Evolutionary conservation across 192 early-diverging fungal species (phyloP).

Genomic region (Haplosporangium gracile): DNA sequence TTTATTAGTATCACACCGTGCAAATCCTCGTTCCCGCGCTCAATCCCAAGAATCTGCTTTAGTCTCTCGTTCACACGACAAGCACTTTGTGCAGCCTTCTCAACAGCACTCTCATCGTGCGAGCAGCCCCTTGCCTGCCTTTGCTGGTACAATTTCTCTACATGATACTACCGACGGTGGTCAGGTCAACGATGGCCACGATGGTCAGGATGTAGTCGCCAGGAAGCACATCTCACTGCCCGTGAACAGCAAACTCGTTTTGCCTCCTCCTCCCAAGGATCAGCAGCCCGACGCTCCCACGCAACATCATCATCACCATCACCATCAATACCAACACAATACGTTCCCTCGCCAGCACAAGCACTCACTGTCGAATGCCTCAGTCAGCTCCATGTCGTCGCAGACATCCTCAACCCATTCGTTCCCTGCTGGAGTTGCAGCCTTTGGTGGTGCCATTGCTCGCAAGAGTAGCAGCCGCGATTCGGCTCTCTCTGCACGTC

Average conservation of each 20-base stretch:
- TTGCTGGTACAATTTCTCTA: neutral
- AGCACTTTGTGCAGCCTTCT: neutral
- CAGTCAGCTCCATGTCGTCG: slow-evolving; percentile 28
- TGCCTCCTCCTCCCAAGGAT: slow-evolving; percentile 25
- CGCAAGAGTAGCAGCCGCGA: slow-evolving; percentile 22
- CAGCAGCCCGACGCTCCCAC: slow-evolving; percentile 25
- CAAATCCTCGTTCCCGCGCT: slow-evolving; percentile 25
- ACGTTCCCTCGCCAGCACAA: slow-evolving; percentile 25
- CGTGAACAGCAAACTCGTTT: neutral
- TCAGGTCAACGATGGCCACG: neutral
- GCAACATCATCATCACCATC: slow-evolving; percentile 8
- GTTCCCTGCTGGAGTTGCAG: neutral
- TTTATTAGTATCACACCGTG: slow-evolving; percentile 14
- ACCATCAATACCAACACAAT: slow-evolving; percentile 2
- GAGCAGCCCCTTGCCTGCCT: slow-evolving; percentile 25
- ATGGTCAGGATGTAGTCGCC: neutral
- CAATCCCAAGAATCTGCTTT: slow-evolving; percentile 40
- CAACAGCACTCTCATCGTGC: slow-evolving; percentile 5
- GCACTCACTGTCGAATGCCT: slow-evolving; percentile 35
- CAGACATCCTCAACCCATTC: slow-evolving; percentile 10
- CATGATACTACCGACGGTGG: neutral
- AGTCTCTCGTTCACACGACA: neutral
- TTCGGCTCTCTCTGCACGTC: slow-evolving; percentile 9
- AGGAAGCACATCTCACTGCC: slow-evolving; percentile 15
- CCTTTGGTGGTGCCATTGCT: slow-evolving; percentile 14